Base-by-base conservation (phyloP, 2,329 filamentous ascomycete species). In the Volutella citrinella region DNA sequence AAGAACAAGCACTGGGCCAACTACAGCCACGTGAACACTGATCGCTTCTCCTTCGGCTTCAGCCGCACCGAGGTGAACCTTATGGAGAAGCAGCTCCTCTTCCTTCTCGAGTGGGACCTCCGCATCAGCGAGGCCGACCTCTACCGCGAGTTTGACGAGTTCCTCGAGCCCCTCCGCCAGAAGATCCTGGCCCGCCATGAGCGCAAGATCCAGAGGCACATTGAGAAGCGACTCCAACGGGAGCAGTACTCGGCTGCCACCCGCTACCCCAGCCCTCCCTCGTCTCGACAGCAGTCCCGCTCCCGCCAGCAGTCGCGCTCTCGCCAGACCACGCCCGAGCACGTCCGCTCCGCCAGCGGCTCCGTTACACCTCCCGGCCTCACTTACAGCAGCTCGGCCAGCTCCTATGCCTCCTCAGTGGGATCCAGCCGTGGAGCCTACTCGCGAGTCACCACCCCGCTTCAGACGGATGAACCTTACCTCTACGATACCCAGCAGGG, bases 1-100 rank as follows among this genome's bases (percentile, higher is more conserved):
- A 97, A 97, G 82, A 98, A 98, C 79, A 97, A 97, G 81, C 93
- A 98, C 75, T 98, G 93, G 93, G 90, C 93, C 47, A 84, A 82
- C 55, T 98, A 97, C 73, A 95, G 85, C 40, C 70, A 82, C 54
- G 82, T 95, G 51, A 84, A 73, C 61, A 80, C 81, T 10, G 68
- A 72, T 8, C 59, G 52, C 42, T 74, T 69, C 57, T 78, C 73
- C 56, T 98, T 97, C 56, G 87, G 89, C 52, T 97, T 98, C 74
- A 91, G 82, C 54, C 76, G 90, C 49, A 93, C 87, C 21, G 93
- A 98, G 68, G 93, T 98, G 54, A 98, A 98, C 71, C 76, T 97
- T 43, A 98, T 98, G 93, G 93, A 98, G 76, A 94, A 95, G 76
- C 93, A 98, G 68, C 77, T 98, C 19, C 82, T 98, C 32, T 93